Evolutionary conservation across 352 stramenopile genomes (phyloP).

Genomic region (Lagenidium giganteum): DNA sequence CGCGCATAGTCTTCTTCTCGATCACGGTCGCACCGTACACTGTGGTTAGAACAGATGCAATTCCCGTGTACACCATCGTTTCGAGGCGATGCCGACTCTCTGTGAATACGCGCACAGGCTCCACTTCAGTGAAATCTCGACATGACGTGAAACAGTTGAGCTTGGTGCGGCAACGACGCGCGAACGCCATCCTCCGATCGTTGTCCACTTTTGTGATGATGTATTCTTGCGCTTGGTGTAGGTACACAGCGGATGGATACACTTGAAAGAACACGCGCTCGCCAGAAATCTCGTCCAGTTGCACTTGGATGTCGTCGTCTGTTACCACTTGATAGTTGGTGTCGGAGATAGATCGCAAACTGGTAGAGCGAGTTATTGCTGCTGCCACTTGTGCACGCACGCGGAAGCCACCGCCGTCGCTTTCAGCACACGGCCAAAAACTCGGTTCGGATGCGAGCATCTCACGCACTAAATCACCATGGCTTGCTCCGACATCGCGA

Average conservation of each 20-base stretch:
- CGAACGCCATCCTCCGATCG: constrained; percentile 57
- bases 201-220: constrained; percentile 86
- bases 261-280: constrained; percentile 89
- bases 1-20: constrained; percentile 71
- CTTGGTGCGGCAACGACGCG: constrained; percentile 41
- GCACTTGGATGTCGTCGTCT: constrained; percentile 32
- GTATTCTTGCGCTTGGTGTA: constrained; percentile 90
- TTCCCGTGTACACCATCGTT: constrained; percentile 43
- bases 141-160: constrained; percentile 87
- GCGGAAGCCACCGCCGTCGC: constrained; percentile 36
- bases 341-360: constrained; percentile 60
- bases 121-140: constrained; percentile 85
- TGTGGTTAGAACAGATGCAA: constrained; percentile 68
- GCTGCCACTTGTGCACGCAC: too few species aligned
- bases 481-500: too few species aligned
- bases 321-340: constrained; percentile 60
- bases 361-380: too few species aligned
- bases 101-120: constrained; percentile 39
- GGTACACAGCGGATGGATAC: constrained; percentile 88
- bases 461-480: not conserved
- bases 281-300: constrained; percentile 87
- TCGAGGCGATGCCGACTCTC: constrained; percentile 1
- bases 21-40: constrained; percentile 85
- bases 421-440: constrained; percentile 13
- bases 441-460: too few species aligned